Percentiles rank a stretch among this genome's conserved stretches.
These are phyloP conservation scores for Glycine tomentella DNA, from an alignment of 306 rosid species.

Conservation along the genomic window DNA sequence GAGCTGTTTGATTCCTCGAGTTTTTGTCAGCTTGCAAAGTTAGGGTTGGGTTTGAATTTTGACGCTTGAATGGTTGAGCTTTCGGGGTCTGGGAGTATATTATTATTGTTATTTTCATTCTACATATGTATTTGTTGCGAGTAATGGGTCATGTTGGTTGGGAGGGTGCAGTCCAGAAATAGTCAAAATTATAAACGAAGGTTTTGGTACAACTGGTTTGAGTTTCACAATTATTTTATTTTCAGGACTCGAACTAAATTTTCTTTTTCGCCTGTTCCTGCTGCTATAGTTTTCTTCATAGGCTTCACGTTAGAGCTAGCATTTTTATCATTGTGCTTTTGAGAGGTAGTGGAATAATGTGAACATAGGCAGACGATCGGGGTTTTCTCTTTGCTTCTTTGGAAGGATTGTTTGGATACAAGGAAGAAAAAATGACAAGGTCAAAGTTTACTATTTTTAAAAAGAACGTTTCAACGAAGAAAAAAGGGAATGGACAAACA, in stretches of 20 bases:
- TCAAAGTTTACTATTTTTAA: no score
- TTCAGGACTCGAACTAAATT: background rate
- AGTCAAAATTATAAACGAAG: constrained; percentile 44
- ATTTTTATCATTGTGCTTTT: no score
- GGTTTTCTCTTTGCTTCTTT: no score
- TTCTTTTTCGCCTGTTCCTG: background rate
- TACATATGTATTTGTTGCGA: constrained; percentile 47
- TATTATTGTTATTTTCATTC: constrained; percentile 45
- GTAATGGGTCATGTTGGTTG: constrained; percentile 47
- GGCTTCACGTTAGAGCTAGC: no score
- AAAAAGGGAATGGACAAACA: no score
- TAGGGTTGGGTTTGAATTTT: constrained; percentile 57
- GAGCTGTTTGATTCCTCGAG: constrained; percentile 56
- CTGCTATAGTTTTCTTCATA: background rate
- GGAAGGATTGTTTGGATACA: no score
- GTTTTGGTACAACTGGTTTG: constrained; percentile 50
- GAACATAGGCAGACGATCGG: no score
- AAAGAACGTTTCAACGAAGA: no score
- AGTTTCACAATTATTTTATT: constrained; percentile 24
- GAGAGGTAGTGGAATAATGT: no score
- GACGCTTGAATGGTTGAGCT: constrained; percentile 54
- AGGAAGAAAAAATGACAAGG: no score
- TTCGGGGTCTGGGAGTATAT: constrained; percentile 57
- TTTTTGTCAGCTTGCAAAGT: constrained; percentile 57
- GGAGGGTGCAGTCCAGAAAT: constrained; percentile 42